Base-by-base conservation (phyloP, 148 eudicot genomes). In the Silene latifolia region DNA sequence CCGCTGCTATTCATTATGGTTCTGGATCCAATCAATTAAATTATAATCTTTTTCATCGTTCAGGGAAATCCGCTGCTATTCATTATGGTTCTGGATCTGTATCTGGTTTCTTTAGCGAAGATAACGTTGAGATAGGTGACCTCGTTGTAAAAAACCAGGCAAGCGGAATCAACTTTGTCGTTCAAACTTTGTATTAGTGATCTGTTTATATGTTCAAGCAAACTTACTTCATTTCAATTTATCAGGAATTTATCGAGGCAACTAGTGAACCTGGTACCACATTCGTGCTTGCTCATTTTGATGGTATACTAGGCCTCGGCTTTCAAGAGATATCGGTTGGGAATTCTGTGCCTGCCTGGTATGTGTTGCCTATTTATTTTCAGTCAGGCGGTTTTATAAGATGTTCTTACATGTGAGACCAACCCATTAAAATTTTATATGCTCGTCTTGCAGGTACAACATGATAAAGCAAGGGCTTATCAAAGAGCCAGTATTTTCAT, bases 261-360 rank as follows among this genome's bases (percentile, higher is more conserved):
- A 92, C 97, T 15, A 85, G 78, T 23, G 99, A 95, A 84, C 91
- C 99, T 9, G 76, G 99, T 80, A 47, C 86, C 57, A 89, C 96
- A 51, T 95, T 95, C 79, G 15, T 92, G 85, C 88, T 83, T 62
- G 98, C 96, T 74, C 91, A 92, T 80, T 95, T 95, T 82, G 99
- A 95, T 77, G 99, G 99, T 42, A 92, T 95, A 62, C 86, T 95
- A 63, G 99, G 99, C 64, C 88, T 95, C 59, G 99, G 97, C 32
- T 92, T 92, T 77, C 89, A 75, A 57, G 98, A 95, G 77, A 95
- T 95, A 39, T 85, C 99, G 18, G 97, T 89, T 42, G 99, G 99
- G 27, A 80, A 85, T 73, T 76, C 97, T 67, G 90, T 84, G 24
- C 99, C 99, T 18, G 90, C 92, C n/a, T 95, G 99, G 99, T 95